A percentile compares a stretch with the other conserved stretches of the same genome.
These are phyloP conservation scores for Vicia sativa DNA, from an alignment of 306 rosid species.

Conservation along the genomic window DNA sequence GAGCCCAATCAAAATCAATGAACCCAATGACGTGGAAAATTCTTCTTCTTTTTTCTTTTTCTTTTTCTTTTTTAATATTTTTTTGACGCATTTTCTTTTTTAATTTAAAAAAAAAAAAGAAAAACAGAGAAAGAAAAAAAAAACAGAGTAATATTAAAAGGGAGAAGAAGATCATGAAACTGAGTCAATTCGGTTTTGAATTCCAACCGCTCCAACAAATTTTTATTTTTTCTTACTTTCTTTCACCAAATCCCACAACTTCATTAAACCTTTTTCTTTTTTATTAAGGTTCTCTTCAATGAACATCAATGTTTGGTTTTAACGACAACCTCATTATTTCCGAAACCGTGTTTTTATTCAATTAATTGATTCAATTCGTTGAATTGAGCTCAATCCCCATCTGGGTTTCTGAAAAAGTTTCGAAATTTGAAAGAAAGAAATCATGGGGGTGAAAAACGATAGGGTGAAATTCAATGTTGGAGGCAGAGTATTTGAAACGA, in stretches of 20 bases:
- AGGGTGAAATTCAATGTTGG: conserved; percentile 84
- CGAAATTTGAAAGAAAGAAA: conserved; percentile 26
- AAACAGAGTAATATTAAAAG: conserved; percentile 34
- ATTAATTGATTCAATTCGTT: not conserved
- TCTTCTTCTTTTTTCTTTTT: not conserved
- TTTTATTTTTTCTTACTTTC: conserved; percentile 38
- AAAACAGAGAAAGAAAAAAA: not conserved
- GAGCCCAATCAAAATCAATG: conserved; percentile 7
- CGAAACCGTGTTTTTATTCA: conserved; percentile 12
- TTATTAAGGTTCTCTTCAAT: conserved; percentile 32
- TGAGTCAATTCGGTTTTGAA: conserved; percentile 42
- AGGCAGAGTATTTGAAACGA: conserved; percentile 88
- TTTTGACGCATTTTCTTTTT: no score
- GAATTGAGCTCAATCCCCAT: conserved; percentile 28
- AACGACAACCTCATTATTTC: conserved; percentile 38
- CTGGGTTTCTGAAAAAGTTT: conserved; percentile 46
- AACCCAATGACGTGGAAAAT: conserved; percentile 15
- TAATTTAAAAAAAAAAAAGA: not conserved
- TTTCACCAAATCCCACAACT: conserved; percentile 57
- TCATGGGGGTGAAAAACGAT: conserved; percentile 72
- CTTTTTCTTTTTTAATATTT: no score
- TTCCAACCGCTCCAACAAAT: conserved; percentile 62
- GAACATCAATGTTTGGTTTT: conserved; percentile 47
- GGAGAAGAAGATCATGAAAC: conserved; percentile 35
- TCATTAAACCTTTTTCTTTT: conserved; percentile 44